These are phyloP conservation scores for Tulasnella sp. DNA, from an alignment of 768 basidiomycete species.

Conservation along the genomic window DNA sequence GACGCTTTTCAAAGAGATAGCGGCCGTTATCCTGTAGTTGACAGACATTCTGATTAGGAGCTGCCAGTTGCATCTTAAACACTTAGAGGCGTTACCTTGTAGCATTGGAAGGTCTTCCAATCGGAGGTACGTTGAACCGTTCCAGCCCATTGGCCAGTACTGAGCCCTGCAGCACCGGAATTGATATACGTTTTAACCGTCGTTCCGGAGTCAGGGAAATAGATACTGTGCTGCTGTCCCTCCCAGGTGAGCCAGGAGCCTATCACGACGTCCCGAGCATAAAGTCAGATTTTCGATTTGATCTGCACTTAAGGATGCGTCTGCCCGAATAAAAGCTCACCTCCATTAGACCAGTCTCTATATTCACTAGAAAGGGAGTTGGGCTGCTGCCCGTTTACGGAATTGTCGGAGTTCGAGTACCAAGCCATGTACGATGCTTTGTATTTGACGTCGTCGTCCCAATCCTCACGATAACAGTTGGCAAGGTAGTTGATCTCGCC, in stretches of 20 bases:
- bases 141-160: no score
- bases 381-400: not conserved
- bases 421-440: not conserved
- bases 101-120: no score
- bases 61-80: no score
- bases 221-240: not conserved
- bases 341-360: not conserved
- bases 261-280: not conserved
- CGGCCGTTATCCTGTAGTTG: no score
- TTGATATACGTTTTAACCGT: no score
- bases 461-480: not conserved
- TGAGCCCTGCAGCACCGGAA: no score
- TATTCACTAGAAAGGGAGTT: not conserved
- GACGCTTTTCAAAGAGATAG: no score
- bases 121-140: no score
- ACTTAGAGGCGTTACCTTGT: no score
- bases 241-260: not conserved
- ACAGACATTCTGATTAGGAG: no score
- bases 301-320: not conserved
- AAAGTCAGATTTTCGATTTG: not conserved
- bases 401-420: conserved; percentile 2
- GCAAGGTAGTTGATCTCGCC: not conserved
- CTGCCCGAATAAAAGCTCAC: not conserved
- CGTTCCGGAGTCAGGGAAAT: not conserved
- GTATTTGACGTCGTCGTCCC: not conserved